Percentiles rank a stretch among this genome's conserved stretches.
Evolutionary conservation across 306 rosid genomes (phyloP).

Genomic region (Pyrus betulifolia): DNA sequence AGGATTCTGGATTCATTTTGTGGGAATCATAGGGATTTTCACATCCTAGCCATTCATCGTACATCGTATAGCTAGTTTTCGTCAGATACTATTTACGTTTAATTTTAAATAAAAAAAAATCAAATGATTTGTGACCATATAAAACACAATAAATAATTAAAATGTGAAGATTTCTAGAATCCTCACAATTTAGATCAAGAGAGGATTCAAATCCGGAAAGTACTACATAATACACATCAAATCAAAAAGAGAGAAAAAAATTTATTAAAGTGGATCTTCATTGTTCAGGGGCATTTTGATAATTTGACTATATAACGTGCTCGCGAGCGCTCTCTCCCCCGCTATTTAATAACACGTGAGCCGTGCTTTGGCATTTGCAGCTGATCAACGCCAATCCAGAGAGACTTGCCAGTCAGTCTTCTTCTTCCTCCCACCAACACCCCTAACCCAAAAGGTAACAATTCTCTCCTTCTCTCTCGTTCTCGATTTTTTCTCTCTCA

Average conservation of each 20-base stretch:
- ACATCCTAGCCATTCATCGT: accelerated
- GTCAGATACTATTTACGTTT: accelerated
- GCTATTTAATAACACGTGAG: not conserved
- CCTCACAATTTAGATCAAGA: too few species aligned
- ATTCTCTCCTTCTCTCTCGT: not conserved
- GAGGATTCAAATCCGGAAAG: too few species aligned
- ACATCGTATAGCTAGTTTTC: accelerated
- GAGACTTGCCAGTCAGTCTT: not conserved
- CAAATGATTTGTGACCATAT: too few species aligned
- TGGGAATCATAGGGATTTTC: accelerated
- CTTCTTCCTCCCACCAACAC: not conserved
- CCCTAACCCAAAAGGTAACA: slow-evolving; percentile 3
- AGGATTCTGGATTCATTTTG: too few species aligned
- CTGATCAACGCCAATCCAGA: not conserved
- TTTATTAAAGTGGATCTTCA: too few species aligned
- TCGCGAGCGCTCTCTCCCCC: not conserved
- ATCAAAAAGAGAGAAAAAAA: not conserved
- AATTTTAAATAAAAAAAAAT: too few species aligned
- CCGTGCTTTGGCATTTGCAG: not conserved
- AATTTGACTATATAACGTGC: not conserved
- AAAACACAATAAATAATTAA: too few species aligned
- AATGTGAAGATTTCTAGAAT: too few species aligned
- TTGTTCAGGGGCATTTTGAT: not conserved
- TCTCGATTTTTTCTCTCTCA: not conserved
- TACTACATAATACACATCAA: too few species aligned